phyloP scores from a whole-genome alignment of 2,329 filamentous ascomycete species.

The Aspergillus puulaauensis region DNA sequence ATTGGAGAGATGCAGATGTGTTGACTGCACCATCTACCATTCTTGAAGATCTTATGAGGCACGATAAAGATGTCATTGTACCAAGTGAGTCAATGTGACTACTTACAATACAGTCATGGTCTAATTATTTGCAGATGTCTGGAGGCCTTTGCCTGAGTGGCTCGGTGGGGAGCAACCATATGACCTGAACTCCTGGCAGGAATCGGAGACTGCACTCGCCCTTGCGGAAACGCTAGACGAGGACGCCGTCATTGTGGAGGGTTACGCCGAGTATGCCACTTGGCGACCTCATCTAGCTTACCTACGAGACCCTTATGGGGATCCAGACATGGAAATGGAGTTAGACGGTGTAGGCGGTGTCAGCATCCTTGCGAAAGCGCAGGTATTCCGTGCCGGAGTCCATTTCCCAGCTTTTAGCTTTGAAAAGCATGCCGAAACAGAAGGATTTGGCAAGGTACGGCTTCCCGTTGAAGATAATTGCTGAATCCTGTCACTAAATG shows the following conservation, averaged over 20 bases:
- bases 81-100: slow-evolving; percentile 70
- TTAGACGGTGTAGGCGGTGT: slow-evolving; percentile 97
- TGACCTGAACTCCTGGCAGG: slow-evolving; percentile 98
- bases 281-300: slow-evolving; percentile 98
- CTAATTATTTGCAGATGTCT: slow-evolving; percentile 68
- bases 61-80: slow-evolving; percentile 98
- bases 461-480: neutral
- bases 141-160: slow-evolving; percentile 98
- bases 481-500: neutral
- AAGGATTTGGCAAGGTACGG: slow-evolving; percentile 92
- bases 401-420: slow-evolving; percentile 99
- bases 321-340: slow-evolving; percentile 99
- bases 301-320: slow-evolving; percentile 91
- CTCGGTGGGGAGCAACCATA: slow-evolving; percentile 97
- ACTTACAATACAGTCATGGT: slow-evolving; percentile 18
- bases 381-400: slow-evolving; percentile 89
- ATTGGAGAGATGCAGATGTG: slow-evolving; percentile 98
- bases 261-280: slow-evolving; percentile 97
- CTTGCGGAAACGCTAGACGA: slow-evolving; percentile 94
- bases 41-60: slow-evolving; percentile 94
- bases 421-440: slow-evolving; percentile 96
- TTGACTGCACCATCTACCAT: slow-evolving; percentile 97
- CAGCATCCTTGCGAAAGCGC: slow-evolving; percentile 93
- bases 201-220: slow-evolving; percentile 92
- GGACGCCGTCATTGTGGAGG: slow-evolving; percentile 97